Percentiles rank a stretch among this genome's conserved stretches.
Evolutionary conservation across 805 yeast genomes (phyloP).

Genomic region (Metschnikowia noctiluminum): DNA sequence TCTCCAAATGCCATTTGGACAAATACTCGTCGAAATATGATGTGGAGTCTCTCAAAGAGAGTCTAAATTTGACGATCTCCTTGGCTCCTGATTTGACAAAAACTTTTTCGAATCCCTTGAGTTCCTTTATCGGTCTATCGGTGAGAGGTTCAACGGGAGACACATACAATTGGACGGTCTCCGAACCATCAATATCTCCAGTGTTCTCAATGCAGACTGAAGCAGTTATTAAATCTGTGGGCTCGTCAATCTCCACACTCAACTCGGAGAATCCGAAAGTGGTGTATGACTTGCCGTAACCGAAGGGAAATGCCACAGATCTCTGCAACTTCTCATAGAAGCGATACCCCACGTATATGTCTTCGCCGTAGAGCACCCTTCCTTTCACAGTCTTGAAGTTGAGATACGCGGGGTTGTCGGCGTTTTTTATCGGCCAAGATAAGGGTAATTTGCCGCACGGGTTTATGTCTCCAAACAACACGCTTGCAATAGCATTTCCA

Average conservation of each 20-base stretch:
- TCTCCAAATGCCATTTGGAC: too few species aligned
- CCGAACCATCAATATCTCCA: too few species aligned
- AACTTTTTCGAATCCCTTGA: too few species aligned
- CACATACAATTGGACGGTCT: too few species aligned
- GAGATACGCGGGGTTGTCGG: conserved; percentile 57
- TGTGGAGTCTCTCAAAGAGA: too few species aligned
- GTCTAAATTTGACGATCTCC: too few species aligned
- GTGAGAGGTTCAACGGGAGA: too few species aligned
- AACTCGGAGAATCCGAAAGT: conserved; percentile 42
- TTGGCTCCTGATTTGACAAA: too few species aligned
- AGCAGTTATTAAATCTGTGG: too few species aligned
- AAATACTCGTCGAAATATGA: too few species aligned
- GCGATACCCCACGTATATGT: conserved; percentile 61
- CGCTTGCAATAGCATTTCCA: conserved; percentile 60
- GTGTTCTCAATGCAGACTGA: too few species aligned
- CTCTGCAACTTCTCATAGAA: conserved; percentile 52
- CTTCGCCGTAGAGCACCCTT: conserved; percentile 59
- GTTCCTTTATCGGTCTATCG: too few species aligned
- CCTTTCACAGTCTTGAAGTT: conserved; percentile 52
- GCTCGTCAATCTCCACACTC: conserved; percentile 19
- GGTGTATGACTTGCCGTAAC: conserved; percentile 61
- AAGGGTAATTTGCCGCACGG: conserved; percentile 60
- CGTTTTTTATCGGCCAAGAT: conserved; percentile 48
- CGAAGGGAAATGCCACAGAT: conserved; percentile 57
- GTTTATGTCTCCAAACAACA: conserved; percentile 54